These are phyloP conservation scores for Penicillium janthinellum DNA, from an alignment of 2,329 filamentous ascomycete genomes.

Conservation along the genomic window DNA sequence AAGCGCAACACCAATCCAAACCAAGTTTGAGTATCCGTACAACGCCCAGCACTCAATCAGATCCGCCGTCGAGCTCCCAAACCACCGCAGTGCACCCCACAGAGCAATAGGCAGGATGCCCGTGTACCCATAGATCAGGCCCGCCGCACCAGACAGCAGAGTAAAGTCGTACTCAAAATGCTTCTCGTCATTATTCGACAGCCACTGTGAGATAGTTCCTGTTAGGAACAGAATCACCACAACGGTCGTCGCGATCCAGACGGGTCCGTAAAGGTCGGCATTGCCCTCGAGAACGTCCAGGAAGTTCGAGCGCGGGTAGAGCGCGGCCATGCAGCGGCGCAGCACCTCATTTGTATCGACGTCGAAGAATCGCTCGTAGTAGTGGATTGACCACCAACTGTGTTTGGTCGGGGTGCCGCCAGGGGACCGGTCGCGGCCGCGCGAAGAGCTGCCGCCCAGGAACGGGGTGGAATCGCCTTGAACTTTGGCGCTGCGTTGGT, in stretches of 20 bases:
- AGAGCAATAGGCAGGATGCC: slow-evolving; percentile 79
- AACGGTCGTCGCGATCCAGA: slow-evolving; percentile 98
- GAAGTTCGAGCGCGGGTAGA: slow-evolving; percentile 92
- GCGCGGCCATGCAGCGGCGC: slow-evolving; percentile 80
- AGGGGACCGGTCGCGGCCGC: slow-evolving; percentile 44
- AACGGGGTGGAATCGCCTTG: slow-evolving; percentile 55
- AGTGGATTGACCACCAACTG: slow-evolving; percentile 87
- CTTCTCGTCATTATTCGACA: slow-evolving; percentile 65
- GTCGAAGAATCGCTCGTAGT: slow-evolving; percentile 98
- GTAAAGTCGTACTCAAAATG: slow-evolving; percentile 91
- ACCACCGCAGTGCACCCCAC: slow-evolving; percentile 90
- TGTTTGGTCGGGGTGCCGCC: slow-evolving; percentile 66
- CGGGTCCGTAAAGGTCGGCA: slow-evolving; percentile 92
- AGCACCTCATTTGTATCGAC: slow-evolving; percentile 92
- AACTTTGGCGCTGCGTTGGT: slow-evolving; percentile 53
- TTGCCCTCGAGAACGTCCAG: slow-evolving; percentile 96
- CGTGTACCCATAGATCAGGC: slow-evolving; percentile 94
- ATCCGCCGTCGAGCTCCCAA: slow-evolving; percentile 90
- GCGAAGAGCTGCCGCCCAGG: slow-evolving; percentile 45
- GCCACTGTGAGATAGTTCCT: slow-evolving; percentile 90
- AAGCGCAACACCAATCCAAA: slow-evolving; percentile 93
- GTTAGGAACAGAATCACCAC: slow-evolving; percentile 93
- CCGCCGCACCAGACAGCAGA: slow-evolving; percentile 84
- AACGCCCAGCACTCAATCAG: slow-evolving; percentile 92
- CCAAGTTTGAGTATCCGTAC: slow-evolving; percentile 94